phyloP scores from a whole-genome alignment of 768 basidiomycete genomes.

The Termitomyces sp. region DNA sequence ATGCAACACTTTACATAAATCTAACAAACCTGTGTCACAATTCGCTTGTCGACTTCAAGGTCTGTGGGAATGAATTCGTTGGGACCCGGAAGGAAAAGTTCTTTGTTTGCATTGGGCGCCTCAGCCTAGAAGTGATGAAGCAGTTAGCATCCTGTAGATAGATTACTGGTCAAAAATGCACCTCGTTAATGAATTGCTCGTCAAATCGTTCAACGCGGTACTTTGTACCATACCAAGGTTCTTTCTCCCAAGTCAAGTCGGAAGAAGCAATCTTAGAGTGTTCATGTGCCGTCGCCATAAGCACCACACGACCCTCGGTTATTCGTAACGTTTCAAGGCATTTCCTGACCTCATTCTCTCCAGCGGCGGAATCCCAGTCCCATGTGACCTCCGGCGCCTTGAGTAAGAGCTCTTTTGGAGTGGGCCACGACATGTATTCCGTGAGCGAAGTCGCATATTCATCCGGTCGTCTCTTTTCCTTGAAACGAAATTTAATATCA shows the following conservation, averaged over 20 bases:
- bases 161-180: slow-evolving; percentile 15
- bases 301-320: slow-evolving; percentile 57
- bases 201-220: slow-evolving; percentile 75
- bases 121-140: slow-evolving; percentile 43
- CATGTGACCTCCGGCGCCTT: slow-evolving; percentile 65
- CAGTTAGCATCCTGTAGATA: not conserved
- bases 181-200: slow-evolving; percentile 54
- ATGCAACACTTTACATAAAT: not conserved
- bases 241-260: slow-evolving; percentile 56
- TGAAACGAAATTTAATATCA: slow-evolving; percentile 76
- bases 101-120: slow-evolving; percentile 55
- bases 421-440: slow-evolving; percentile 73
- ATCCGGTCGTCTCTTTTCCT: slow-evolving; percentile 79
- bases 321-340: slow-evolving; percentile 58
- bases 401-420: slow-evolving; percentile 73
- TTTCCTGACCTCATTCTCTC: slow-evolving; percentile 49
- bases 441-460: slow-evolving; percentile 74
- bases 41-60: slow-evolving; percentile 75
- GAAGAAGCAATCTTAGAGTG: slow-evolving; percentile 43
- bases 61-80: slow-evolving; percentile 91
- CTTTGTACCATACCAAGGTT: slow-evolving; percentile 91
- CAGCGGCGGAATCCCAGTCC: slow-evolving; percentile 60
- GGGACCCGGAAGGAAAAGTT: slow-evolving; percentile 73
- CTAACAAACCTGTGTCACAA: slow-evolving; percentile 49
- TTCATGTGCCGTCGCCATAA: slow-evolving; percentile 77